Conservation (phyloP, 129 eudicot species). For the Flaveria robusta region DNA sequence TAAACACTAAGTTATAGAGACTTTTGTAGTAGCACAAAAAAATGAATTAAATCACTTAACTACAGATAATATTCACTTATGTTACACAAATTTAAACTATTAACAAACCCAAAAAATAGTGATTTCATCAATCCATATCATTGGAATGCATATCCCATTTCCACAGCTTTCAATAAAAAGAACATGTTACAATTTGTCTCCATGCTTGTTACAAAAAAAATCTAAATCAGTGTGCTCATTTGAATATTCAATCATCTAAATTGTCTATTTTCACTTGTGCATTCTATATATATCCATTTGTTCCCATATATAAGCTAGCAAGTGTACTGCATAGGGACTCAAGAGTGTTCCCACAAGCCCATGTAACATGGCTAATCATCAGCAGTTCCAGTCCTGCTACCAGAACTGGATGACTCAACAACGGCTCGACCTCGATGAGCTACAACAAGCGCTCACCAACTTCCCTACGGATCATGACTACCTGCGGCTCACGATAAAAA, state of each 20-base stretch:
- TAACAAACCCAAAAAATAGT: no score
- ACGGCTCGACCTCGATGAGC: slow-evolving; percentile 41
- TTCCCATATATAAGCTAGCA: neutral
- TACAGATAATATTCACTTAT: no score
- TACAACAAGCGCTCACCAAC: slow-evolving; percentile 29
- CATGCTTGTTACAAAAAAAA: neutral
- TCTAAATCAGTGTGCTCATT: neutral
- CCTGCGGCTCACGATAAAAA: slow-evolving; percentile 27
- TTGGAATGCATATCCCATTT: neutral
- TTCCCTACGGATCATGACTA: slow-evolving; percentile 20
- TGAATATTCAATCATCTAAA: neutral
- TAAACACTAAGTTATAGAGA: no score
- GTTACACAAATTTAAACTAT: no score
- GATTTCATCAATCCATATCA: no score
- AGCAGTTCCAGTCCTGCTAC: slow-evolving; percentile 18
- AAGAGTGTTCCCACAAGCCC: neutral
- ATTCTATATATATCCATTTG: neutral
- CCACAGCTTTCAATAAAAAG: neutral
- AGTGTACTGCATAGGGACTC: neutral
- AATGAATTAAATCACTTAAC: no score
- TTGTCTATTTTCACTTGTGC: slow-evolving; percentile 19
- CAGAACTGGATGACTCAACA: slow-evolving; percentile 49
- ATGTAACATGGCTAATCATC: neutral
- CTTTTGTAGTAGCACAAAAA: no score
- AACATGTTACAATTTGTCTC: neutral